These are phyloP conservation scores for Metschnikowia drakensbergensis DNA, from an alignment of 805 yeast genomes.

Conservation along the genomic window DNA sequence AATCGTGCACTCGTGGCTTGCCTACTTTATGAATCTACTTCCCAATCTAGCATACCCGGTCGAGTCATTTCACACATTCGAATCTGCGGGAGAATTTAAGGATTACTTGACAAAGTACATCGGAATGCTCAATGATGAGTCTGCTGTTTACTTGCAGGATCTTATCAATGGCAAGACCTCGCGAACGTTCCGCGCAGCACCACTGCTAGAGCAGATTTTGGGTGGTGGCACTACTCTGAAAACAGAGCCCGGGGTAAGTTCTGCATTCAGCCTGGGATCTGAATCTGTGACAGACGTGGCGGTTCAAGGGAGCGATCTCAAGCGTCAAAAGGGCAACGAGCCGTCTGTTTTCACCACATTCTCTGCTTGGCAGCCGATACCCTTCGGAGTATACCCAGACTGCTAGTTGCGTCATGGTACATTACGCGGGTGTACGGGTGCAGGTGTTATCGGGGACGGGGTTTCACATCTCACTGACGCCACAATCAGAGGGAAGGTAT, in stretches of 20 bases:
- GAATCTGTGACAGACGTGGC: not conserved
- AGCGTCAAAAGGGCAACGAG: not conserved
- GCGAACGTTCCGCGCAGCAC: constrained; percentile 4
- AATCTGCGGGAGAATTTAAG: not conserved
- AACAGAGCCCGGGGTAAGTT: not conserved
- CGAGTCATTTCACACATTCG: constrained; percentile 3
- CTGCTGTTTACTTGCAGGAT: not conserved
- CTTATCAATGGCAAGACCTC: not conserved
- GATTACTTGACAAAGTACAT: constrained; percentile 1
- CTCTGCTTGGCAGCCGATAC: constrained; percentile 1
- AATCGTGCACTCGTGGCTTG: constrained; percentile 1
- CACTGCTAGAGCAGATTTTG: constrained; percentile 11
- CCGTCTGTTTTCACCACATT: not conserved
- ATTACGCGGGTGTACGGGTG: constrained; percentile 3
- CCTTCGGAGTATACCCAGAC: constrained; percentile 2
- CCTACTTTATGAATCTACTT: not conserved
- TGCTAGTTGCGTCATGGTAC: not conserved
- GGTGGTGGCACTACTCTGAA: not conserved
- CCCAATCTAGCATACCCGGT: constrained; percentile 5
- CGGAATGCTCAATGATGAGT: not conserved
- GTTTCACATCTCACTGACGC: constrained; percentile 1
- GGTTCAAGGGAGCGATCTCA: not conserved
- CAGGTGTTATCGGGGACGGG: constrained; percentile 1
- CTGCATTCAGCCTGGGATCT: not conserved
- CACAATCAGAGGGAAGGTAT: constrained; percentile 1